Percentiles rank a stretch among this genome's conserved stretches.
phyloP scores from a whole-genome alignment of 176 grass and related monocot genomes.

The Aegilops speltoides region DNA sequence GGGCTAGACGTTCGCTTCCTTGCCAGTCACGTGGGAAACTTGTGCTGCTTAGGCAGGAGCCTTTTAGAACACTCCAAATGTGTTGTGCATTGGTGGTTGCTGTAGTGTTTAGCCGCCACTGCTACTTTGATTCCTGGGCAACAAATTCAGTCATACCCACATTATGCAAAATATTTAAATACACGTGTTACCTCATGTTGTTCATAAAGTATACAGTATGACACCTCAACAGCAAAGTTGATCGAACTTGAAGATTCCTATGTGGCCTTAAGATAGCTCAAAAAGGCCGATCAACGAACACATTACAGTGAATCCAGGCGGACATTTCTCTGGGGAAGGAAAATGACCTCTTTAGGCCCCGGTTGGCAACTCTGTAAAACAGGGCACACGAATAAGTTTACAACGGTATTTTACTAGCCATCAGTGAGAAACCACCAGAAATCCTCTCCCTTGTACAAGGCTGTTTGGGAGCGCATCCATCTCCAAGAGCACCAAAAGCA shows the following conservation, averaged over 20 bases:
- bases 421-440: too few relatives aligned
- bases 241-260: conserved; percentile 4
- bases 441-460: too few relatives aligned
- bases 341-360: too few relatives aligned
- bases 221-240: neutral
- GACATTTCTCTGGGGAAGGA: neutral
- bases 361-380: too few relatives aligned
- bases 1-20: neutral
- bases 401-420: too few relatives aligned
- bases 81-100: neutral
- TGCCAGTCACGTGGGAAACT: neutral
- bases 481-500: too few relatives aligned
- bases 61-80: neutral
- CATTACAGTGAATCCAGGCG: neutral
- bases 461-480: too few relatives aligned
- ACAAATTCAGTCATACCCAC: neutral
- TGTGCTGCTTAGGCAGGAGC: neutral
- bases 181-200: neutral
- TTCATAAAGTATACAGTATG: neutral
- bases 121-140: neutral
- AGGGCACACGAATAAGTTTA: too few relatives aligned
- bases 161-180: neutral
- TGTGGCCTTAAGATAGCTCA: neutral
- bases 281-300: neutral
- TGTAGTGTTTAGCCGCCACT: neutral